phyloP scores from a whole-genome alignment of 2,329 filamentous ascomycete species.

The Podosphaera leucotricha region DNA sequence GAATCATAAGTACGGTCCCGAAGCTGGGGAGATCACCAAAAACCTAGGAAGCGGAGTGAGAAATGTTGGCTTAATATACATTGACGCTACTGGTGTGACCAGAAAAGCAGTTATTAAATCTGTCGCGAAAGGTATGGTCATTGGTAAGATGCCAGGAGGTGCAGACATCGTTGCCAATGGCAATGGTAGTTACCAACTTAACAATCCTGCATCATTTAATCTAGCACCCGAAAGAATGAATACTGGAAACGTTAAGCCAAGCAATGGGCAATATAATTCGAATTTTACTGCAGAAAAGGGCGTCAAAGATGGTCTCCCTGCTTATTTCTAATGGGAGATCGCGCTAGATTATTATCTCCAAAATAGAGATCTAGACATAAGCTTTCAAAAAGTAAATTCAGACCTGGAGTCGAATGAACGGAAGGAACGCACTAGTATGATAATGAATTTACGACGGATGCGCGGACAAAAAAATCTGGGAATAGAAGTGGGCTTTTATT shows the following conservation, averaged over 20 bases:
- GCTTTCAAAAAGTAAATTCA: not conserved
- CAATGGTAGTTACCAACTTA: constrained; percentile 8
- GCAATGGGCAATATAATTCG: not conserved
- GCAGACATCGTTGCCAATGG: constrained; percentile 53
- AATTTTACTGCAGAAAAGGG: not conserved
- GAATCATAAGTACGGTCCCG: constrained; percentile 65
- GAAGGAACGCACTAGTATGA: not conserved
- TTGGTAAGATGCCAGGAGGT: constrained; percentile 53
- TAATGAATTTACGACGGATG: not conserved
- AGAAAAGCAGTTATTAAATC: constrained; percentile 76
- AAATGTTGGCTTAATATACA: constrained; percentile 92
- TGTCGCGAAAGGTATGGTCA: constrained; percentile 90
- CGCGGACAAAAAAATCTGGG: not conserved
- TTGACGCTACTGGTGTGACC: constrained; percentile 84
- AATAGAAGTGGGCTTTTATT: not conserved
- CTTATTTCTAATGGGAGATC: not conserved
- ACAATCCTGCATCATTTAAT: not conserved
- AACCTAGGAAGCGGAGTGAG: constrained; percentile 69
- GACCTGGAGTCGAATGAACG: not conserved
- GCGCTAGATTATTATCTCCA: not conserved
- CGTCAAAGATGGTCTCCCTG: not conserved
- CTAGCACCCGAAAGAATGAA: not conserved
- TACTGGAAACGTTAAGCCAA: not conserved
- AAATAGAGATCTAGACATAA: not conserved
- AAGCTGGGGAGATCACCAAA: constrained; percentile 57